Evolutionary conservation across 768 basidiomycete species (phyloP), one percentile per base, ranked within the genome.

Genomic region (Fistulinella prunicolor): DNA sequence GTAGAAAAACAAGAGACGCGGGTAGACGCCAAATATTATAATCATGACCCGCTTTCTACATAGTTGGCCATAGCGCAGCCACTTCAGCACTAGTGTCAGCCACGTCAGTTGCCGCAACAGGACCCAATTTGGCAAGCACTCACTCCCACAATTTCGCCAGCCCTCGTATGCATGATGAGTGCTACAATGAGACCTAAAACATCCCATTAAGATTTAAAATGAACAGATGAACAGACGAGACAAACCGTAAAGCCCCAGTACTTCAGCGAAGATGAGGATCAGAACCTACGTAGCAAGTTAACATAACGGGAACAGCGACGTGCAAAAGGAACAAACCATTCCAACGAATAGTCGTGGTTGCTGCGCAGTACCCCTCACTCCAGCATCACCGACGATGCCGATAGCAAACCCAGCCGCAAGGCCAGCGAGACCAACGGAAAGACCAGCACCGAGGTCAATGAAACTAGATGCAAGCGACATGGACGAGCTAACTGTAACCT

Each of bases 371-470:
- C 95, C 96, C 38, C 96, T 79, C 23, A 98, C 96, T 78, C 96
- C 95, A 51, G 95, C 94, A 67, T 99, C 96, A 65, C 96, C 96
- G 49, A 98, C 96, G 64, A 98, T 97, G 49, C 96, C 96, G 63
- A 99, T 86, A 53, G 96, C 96, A 57, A 97, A 95, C 42, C 96
- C 96, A 51, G 95, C 95, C 42, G 94, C 90, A 30, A 99, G 81
- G 78, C 95, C 95, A 36, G 94, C 90, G 42, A 92, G 83, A 59
- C 93, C 92, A 62, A 94, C 91, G 1, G 91, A 80, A 41, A 95
- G 82, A 66, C 94, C 94, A 36, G 93, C 94, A 63, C 93, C 94
- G 50, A 96, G 88, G 60, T 95, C 92, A 46, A 90, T 80, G 70
- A 96, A 94, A 44, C 94, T 94, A 64, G 89, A 82, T 67, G 91